Evolutionary conservation across 805 yeast species (phyloP).

Genomic region (Saturnispora halmiae): DNA sequence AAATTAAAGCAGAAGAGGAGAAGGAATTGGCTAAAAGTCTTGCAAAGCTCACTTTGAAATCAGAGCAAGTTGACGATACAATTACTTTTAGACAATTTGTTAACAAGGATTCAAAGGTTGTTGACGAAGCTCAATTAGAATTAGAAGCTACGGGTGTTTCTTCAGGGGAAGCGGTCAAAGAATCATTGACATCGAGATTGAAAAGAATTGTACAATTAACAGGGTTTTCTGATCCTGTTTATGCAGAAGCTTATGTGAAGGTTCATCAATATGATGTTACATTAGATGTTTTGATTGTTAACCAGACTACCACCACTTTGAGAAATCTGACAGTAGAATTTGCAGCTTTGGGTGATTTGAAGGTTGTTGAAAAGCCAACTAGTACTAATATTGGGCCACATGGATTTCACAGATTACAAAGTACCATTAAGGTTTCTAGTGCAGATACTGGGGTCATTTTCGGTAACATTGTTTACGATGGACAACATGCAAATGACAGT

Average conservation of each 20-base stretch:
- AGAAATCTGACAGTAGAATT: constrained; percentile 89
- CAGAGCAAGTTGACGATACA: constrained; percentile 72
- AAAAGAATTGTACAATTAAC: constrained; percentile 87
- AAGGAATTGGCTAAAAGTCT: constrained; percentile 50
- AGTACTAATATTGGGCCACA: constrained; percentile 93
- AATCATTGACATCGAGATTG: constrained; percentile 65
- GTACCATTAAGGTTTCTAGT: constrained; percentile 87
- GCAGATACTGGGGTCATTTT: constrained; percentile 98
- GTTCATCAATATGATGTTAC: constrained; percentile 97
- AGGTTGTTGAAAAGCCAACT: constrained; percentile 85
- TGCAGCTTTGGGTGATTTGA: constrained; percentile 92
- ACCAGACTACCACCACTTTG: constrained; percentile 86
- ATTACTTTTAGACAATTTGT: constrained; percentile 73
- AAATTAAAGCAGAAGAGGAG: constrained; percentile 51
- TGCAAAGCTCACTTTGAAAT: constrained; percentile 48
- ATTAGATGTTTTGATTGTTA: constrained; percentile 84
- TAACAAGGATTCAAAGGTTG: constrained; percentile 31
- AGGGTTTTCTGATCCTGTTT: constrained; percentile 97
- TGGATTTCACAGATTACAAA: constrained; percentile 84
- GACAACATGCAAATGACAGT: constrained; percentile 83
- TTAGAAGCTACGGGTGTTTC: constrained; percentile 45
- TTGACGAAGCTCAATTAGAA: constrained; percentile 49
- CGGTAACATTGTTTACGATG: constrained; percentile 95
- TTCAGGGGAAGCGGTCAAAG: constrained; percentile 38
- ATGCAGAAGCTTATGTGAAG: constrained; percentile 93